Evolutionary conservation across 2,329 filamentous ascomycete genomes (phyloP), one percentile per base, ranked within the genome.

Genomic region (Exophiala alcalophila): DNA sequence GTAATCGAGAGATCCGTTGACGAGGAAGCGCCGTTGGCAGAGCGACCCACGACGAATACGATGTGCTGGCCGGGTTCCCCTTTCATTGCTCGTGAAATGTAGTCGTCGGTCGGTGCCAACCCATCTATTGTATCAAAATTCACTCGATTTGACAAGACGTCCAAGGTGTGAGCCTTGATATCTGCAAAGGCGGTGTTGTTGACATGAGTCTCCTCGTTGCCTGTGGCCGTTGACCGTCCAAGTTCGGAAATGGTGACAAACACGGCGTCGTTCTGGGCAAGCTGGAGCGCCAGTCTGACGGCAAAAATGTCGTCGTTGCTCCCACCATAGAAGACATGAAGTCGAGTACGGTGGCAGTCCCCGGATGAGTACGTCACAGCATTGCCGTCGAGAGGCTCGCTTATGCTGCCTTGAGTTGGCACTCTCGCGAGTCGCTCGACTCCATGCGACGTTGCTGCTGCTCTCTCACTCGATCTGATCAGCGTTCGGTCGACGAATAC

Each of bases 271-370:
- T 89, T 92, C 61, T 83, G 81, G 1, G 83, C 86, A 1, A 98
- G 74, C 59, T 96, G 91, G 3, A 97, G 72, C 3, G 91, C 84
- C 16, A 97, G 78, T 1, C 82, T 74, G 0, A 97, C 73, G 0
- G 89, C 90, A 4, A 83, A 78, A 5, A 80, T 77, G 58, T 96
- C 91, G 59, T 98, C 92, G 1, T 73, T 68, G 6, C 86, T 86
- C 12, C 91, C 90, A 45, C 94, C 82, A 65, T 88, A 97, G 0
- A 90, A 84, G 40, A 94, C 72, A 61, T 94, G 90, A 53, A 97
- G 76, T 8, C 77, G 66, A 38, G 84, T 78, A n/a, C 71, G 67
- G 21, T 73, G 65, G 52, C 77, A 79, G 26, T 52, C 50, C 2
- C 40, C 32, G 12, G 41, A 39, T 27, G 55, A 56, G 19, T 51